Base-by-base conservation (phyloP, 331 rosid species). In the Arachis monticola region DNA sequence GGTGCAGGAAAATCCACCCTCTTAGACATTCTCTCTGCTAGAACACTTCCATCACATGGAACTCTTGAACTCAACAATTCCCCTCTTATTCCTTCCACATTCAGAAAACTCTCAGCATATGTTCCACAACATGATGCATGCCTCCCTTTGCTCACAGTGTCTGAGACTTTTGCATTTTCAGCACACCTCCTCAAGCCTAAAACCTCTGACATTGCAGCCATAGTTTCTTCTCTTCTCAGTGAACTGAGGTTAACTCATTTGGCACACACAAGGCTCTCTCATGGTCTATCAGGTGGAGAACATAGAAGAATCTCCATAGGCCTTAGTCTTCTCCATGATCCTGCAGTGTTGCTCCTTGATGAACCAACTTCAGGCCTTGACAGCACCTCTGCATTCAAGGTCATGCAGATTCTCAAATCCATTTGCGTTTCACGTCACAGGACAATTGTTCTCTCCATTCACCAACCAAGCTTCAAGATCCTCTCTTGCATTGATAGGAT, bases 1-100 rank as follows among this genome's bases (percentile, higher is more conserved):
- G 98, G 97, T 0, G 96, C 98, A 1, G 98, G 98, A 32, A 94
- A 94, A 46, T 94, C 98, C 44, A 94, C 97, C 3, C 97, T 94
- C 35, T 82, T 91, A 2, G 98, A 94, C 88, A 94, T 94, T 59
- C 82, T 94, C 4, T 89, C 98, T 0, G 87, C 98, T 35, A 77
- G 96, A 40, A 88, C 86, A 5, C 65, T 84, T 5, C 90, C 92
- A 74, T 80, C 92, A 0, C 70, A 44, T 48, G 98, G 98, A 12
- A 10, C 69, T 5, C 89, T 94, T 55, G 62, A 80, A 46, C 90
- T 94, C 65, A 94, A 94, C 88, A 83, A 89, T 62, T 71, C 92
- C 70, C 89, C 97, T 75, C 61, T 94, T 42, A 72, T 76, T 67
- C 89, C 92, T 48, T 94, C 97, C 65, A 44, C 88, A 0, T 91